Evolutionary conservation across 768 basidiomycete genomes (phyloP), one percentile per base, ranked within the genome.

Genomic region (Calocera cornea): DNA sequence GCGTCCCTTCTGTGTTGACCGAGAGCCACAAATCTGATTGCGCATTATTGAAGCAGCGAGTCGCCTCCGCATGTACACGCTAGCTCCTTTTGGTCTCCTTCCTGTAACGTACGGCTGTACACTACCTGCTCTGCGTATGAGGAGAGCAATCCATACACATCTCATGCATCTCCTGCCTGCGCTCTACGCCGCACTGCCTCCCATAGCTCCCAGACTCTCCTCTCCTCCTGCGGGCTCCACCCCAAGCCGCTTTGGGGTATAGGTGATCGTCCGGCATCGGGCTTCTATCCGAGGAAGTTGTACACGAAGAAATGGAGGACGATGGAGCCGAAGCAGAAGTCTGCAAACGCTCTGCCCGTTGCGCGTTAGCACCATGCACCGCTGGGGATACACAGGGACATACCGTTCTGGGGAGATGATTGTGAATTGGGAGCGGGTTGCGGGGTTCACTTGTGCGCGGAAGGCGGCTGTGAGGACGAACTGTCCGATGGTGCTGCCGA

Each of bases 271-370:
- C 44, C 44, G 19, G 16, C 19, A 5, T 7, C 31, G 54, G 22
- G 44, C 19, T 5, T 29, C 31, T 77, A 98, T 76, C 95, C 97
- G 16, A 99, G 83, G 83, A 97, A 98, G 79, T 97, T 97, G 83
- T 87, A 97, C 69, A 97, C 95, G 76, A 98, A 99, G 81, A 97
- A 94, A 77, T 99, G 97, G 36, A 99, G 82, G 41, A 98, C 86
- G 70, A 98, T 87, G 1, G 92, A 95, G n/a, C 94, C 94, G 50
- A 95, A 76, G 31, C 89, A 90, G 74, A 97, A 99, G 74, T 99
- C 97, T 50, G 91, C 95, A 74, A 99, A 99, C 22, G 97, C 97
- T 73, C 97, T 99, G 74, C 19, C 67, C 60, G 33, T 38, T 64
- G 54, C n/a, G 29, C 64, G 65, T 36, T 24, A 29, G 68, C 44